phyloP scores from a whole-genome alignment of 2,329 filamentous ascomycete genomes.

The Penicillium thymicola region DNA sequence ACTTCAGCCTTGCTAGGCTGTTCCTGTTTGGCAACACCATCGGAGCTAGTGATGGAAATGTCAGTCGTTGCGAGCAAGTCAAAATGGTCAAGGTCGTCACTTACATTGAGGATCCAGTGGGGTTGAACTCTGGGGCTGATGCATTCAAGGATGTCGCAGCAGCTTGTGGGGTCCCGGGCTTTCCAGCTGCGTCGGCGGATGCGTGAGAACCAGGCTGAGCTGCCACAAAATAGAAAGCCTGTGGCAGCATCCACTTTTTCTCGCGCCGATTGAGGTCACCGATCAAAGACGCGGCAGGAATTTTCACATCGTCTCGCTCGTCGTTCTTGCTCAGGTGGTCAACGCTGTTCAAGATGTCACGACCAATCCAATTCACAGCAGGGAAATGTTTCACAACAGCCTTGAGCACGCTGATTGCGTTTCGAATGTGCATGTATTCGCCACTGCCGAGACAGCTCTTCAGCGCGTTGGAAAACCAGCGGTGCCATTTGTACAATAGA shows the following conservation, averaged over 20 bases:
- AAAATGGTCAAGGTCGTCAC: slow-evolving; percentile 15
- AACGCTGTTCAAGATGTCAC: slow-evolving; percentile 42
- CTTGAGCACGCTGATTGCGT: slow-evolving; percentile 87
- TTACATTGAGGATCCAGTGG: slow-evolving; percentile 33
- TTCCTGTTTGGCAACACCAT: slow-evolving; percentile 26
- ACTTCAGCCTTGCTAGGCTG: slow-evolving; percentile 35
- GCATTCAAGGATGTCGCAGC: slow-evolving; percentile 41
- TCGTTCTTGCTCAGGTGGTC: slow-evolving; percentile 45
- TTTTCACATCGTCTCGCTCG: slow-evolving; percentile 49
- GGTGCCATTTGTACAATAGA: slow-evolving; percentile 86
- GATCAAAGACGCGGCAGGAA: slow-evolving; percentile 49
- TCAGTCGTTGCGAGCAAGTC: slow-evolving; percentile 19
- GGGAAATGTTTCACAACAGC: slow-evolving; percentile 79
- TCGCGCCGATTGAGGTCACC: slow-evolving; percentile 48
- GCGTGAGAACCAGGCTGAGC: slow-evolving; percentile 22
- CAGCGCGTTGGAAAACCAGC: slow-evolving; percentile 72
- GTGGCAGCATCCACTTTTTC: slow-evolving; percentile 49
- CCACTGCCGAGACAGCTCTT: slow-evolving; percentile 75
- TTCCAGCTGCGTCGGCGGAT: slow-evolving; percentile 24
- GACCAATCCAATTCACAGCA: slow-evolving; percentile 81
- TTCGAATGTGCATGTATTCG: slow-evolving; percentile 97
- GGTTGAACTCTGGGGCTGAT: slow-evolving; percentile 42
- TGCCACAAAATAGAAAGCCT: slow-evolving; percentile 43
- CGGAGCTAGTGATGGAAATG: slow-evolving; percentile 24
- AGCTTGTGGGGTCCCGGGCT: slow-evolving; percentile 27